phyloP scores from a whole-genome alignment of 768 basidiomycete species.

The Cystobasidium onofrii region DNA sequence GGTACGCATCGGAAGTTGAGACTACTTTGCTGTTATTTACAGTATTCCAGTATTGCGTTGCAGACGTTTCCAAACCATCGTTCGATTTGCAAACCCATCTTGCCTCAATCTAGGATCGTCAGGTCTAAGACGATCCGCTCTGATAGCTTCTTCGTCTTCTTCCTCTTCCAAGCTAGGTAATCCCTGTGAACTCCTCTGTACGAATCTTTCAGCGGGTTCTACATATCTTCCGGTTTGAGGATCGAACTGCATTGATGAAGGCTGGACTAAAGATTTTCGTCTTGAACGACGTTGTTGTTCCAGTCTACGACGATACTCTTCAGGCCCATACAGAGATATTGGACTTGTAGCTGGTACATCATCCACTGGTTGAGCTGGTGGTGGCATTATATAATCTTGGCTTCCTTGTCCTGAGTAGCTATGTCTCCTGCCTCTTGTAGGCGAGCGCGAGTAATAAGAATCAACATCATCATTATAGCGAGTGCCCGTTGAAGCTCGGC shows the following conservation, averaged over 20 bases:
- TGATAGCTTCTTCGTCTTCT: not conserved
- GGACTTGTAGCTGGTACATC: not conserved
- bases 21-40: not conserved
- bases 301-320: not conserved
- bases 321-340: conserved; percentile 19
- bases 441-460: conserved; percentile 3
- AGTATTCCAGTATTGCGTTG: not conserved
- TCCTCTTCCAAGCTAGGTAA: conserved; percentile 4
- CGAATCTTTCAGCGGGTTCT: not conserved
- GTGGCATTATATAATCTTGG: not conserved
- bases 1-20: too few relatives aligned
- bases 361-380: not conserved
- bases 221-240: not conserved
- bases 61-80: conserved; percentile 11
- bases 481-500: conserved; percentile 3
- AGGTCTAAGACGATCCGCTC: not conserved
- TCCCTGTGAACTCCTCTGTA: not conserved
- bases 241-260: conserved; percentile 1
- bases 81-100: conserved; percentile 24
- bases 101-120: not conserved
- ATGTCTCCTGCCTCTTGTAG: not conserved
- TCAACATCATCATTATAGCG: not conserved
- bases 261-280: not conserved
- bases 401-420: not conserved
- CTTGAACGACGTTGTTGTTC: conserved; percentile 6